Conservation (phyloP, 163 green algal genomes). For the Smithsoniella earleae region DNA sequence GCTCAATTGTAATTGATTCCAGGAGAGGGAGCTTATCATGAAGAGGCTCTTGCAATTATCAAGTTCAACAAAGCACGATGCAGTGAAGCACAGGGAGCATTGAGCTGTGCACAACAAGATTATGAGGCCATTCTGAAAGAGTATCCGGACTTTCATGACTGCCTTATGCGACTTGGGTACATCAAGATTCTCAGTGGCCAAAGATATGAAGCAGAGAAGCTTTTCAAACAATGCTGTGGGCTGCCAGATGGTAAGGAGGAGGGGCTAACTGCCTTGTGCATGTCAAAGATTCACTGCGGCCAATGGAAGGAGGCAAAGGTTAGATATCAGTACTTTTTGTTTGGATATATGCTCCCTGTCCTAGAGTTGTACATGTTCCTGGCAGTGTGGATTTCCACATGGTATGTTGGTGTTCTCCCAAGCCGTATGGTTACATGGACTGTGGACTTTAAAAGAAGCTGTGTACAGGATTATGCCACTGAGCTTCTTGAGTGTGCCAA, state of each 20-base stretch:
- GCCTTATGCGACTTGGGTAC: slow-evolving; percentile 61
- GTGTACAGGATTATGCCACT: slow-evolving; percentile 14
- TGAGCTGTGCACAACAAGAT: slow-evolving; percentile 41
- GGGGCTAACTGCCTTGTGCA: slow-evolving; percentile 32
- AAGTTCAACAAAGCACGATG: slow-evolving; percentile 75
- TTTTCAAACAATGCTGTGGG: slow-evolving; percentile 36
- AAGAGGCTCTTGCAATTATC: slow-evolving; percentile 42
- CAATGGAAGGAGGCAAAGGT: slow-evolving; percentile 20
- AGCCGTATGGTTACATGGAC: too few relatives aligned
- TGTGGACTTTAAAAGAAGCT: too few relatives aligned
- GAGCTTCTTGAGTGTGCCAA: slow-evolving; percentile 1
- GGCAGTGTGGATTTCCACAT: neutral
- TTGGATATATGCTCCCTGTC: neutral
- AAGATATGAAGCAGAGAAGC: slow-evolving; percentile 18
- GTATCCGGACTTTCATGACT: slow-evolving; percentile 76
- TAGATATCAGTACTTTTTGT: neutral
- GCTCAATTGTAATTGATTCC: too few relatives aligned
- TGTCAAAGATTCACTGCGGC: slow-evolving; percentile 22
- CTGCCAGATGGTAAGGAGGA: slow-evolving; percentile 14
- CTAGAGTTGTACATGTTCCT: too few relatives aligned
- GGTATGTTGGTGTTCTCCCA: neutral
- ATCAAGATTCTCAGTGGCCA: slow-evolving; percentile 45
- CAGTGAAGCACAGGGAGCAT: slow-evolving; percentile 55
- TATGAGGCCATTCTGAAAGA: slow-evolving; percentile 64
- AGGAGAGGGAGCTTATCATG: too few relatives aligned